phyloP scores from a whole-genome alignment of 371 early-diverging fungal genomes.

The Neoconidiobolus thromboides region DNA sequence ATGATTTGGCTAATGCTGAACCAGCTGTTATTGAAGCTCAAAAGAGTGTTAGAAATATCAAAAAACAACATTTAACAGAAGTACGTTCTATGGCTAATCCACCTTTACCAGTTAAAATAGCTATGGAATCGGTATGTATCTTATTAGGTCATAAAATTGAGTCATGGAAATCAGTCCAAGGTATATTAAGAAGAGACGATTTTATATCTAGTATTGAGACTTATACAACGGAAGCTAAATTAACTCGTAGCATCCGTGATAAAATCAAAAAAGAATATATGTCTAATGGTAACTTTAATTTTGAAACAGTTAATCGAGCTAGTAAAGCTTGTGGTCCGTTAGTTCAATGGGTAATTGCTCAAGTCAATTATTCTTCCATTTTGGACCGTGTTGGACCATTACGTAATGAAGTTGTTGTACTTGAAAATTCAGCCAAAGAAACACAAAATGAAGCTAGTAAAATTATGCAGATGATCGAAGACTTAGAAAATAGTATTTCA shows the following conservation, averaged over 20 bases:
- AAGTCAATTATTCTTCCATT: slow-evolving; percentile 81
- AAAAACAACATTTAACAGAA: slow-evolving; percentile 94
- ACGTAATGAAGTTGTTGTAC: slow-evolving; percentile 69
- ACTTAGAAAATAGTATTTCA: slow-evolving; percentile 72
- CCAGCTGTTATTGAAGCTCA: slow-evolving; percentile 95
- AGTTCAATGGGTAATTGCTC: slow-evolving; percentile 94
- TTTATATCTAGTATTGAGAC: slow-evolving; percentile 94
- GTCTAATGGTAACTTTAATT: slow-evolving; percentile 70
- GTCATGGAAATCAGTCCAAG: slow-evolving; percentile 75
- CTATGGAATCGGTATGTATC: slow-evolving; percentile 94
- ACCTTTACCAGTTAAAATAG: slow-evolving; percentile 87
- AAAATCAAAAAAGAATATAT: slow-evolving; percentile 61
- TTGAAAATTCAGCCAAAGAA: slow-evolving; percentile 62
- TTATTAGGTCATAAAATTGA: slow-evolving; percentile 77
- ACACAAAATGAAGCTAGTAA: slow-evolving; percentile 49
- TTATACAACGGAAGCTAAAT: slow-evolving; percentile 66
- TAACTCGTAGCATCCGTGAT: slow-evolving; percentile 53
- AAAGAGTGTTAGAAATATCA: slow-evolving; percentile 74
- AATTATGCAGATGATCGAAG: slow-evolving; percentile 60
- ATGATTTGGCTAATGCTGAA: slow-evolving; percentile 86
- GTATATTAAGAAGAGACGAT: slow-evolving; percentile 86
- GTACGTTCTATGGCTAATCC: slow-evolving; percentile 96
- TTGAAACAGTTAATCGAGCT: slow-evolving; percentile 91
- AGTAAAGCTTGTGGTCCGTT: slow-evolving; percentile 97
- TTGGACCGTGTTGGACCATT: slow-evolving; percentile 89